Evolutionary conservation across 2,329 filamentous ascomycete species (phyloP).

Genomic region (Calcarisporium arbuscula): DNA sequence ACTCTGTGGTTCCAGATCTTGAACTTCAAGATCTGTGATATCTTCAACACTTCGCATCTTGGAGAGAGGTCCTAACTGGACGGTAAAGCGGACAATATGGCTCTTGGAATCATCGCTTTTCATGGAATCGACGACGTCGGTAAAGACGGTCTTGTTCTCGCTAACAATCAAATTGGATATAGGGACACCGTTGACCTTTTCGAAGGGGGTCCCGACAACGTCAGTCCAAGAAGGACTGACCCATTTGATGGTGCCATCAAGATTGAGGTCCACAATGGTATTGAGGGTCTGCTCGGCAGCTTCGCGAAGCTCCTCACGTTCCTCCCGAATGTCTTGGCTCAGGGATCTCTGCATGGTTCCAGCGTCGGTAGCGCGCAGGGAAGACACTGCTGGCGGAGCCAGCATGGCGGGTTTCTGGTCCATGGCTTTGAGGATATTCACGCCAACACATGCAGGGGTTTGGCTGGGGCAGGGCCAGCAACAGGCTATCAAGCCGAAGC

Average conservation of each 20-base stretch:
- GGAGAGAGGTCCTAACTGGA: conserved; percentile 63
- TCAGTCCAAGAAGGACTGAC: conserved; percentile 95
- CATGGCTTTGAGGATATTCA: conserved; percentile 29
- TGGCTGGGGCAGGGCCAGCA: conserved; percentile 6
- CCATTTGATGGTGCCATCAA: conserved; percentile 89
- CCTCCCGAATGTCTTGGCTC: conserved; percentile 86
- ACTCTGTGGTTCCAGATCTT: conserved; percentile 33
- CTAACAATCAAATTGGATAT: conserved; percentile 75
- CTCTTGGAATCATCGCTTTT: conserved; percentile 89
- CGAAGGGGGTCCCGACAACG: conserved; percentile 73
- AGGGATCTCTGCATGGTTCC: conserved; percentile 58
- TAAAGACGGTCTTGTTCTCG: conserved; percentile 74
- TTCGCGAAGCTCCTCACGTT: conserved; percentile 88
- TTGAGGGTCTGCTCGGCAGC: conserved; percentile 95
- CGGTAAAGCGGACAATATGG: conserved; percentile 77
- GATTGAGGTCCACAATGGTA: conserved; percentile 87
- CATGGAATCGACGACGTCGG: conserved; percentile 80
- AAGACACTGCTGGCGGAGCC: conserved; percentile 47
- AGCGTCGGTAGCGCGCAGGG: conserved; percentile 43
- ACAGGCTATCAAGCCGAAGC: too few species aligned
- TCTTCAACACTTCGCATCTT: conserved; percentile 48
- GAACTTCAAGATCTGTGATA: conserved; percentile 29
- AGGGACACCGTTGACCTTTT: conserved; percentile 65
- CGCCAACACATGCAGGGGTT: conserved; percentile 6
- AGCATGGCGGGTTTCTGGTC: conserved; percentile 34